A percentile compares a stretch with the other conserved stretches of the same genome.
Evolutionary conservation across 164 flowering plant genomes (phyloP).

Genomic region (Magnolia changhungtana): DNA sequence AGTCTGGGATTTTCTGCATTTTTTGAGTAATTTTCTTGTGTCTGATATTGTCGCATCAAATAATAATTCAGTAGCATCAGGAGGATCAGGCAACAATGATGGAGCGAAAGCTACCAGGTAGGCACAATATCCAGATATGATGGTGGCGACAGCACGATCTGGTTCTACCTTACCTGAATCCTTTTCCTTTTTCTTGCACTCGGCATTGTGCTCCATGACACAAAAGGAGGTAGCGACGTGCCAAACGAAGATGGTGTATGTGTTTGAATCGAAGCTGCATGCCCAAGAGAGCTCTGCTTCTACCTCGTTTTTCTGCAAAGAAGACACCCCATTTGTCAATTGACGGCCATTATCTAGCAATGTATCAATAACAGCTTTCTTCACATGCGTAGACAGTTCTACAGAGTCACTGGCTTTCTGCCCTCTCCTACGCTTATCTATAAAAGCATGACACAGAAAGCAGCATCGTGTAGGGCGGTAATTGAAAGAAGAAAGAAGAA

Average conservation of each 20-base stretch:
- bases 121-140: slow-evolving; percentile 2
- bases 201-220: background rate
- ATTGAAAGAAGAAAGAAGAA: background rate
- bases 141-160: background rate
- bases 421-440: background rate
- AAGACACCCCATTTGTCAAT: background rate
- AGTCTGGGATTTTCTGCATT: background rate
- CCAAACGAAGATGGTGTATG: slow-evolving; percentile 4
- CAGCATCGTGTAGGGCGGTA: background rate
- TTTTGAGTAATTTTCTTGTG: background rate
- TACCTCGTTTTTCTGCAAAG: background rate
- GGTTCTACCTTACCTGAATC: background rate
- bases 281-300: background rate
- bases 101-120: slow-evolving; percentile 4
- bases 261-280: background rate
- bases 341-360: background rate
- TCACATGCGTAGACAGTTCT: background rate
- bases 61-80: background rate
- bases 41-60: background rate
- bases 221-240: background rate
- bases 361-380: background rate
- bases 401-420: background rate
- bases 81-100: background rate
- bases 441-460: background rate
- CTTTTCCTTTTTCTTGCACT: background rate